Conservation (phyloP, 345 rosid genomes). For the Streptanthus diversifolius region DNA sequence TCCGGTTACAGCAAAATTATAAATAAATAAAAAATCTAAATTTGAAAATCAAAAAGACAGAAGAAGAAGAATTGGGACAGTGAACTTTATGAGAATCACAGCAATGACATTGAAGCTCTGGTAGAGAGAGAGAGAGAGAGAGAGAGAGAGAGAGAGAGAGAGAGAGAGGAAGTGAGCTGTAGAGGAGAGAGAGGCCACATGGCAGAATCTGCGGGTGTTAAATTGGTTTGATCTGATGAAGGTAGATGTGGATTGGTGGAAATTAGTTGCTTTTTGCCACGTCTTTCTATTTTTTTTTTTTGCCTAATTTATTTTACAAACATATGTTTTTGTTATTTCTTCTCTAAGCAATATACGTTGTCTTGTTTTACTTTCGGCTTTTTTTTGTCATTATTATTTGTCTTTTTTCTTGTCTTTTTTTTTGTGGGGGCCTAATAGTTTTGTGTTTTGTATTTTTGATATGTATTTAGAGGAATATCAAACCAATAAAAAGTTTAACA, state of each 20-base stretch:
- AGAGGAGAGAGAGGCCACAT: constrained; percentile 38
- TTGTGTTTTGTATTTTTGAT: constrained; percentile 14
- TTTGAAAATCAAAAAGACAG: not conserved
- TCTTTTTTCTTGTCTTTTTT: constrained; percentile 6
- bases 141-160: constrained; percentile 20
- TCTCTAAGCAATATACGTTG: constrained; percentile 19
- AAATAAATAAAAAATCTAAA: not conserved
- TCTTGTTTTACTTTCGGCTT: constrained; percentile 17
- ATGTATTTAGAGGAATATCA: not conserved
- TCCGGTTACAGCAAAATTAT: not conserved
- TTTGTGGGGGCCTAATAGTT: not conserved
- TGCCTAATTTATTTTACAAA: not conserved
- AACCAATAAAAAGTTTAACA: not conserved
- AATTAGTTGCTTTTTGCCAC: constrained; percentile 37
- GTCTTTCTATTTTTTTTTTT: constrained; percentile 7
- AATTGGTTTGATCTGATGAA: constrained; percentile 26
- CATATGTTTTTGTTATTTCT: not conserved
- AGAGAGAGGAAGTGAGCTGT: constrained; percentile 35
- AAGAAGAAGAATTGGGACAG: constrained; percentile 11
- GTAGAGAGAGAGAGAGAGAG: constrained; percentile 19
- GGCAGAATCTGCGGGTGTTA: constrained; percentile 36
- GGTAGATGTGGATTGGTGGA: constrained; percentile 31
- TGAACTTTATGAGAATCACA: constrained; percentile 33
- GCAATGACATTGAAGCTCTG: constrained; percentile 33
- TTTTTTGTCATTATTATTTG: constrained; percentile 6